Evolutionary conservation across 2,329 filamentous ascomycete genomes (phyloP).

Genomic region (Ceratocystis cacaofunesta): DNA sequence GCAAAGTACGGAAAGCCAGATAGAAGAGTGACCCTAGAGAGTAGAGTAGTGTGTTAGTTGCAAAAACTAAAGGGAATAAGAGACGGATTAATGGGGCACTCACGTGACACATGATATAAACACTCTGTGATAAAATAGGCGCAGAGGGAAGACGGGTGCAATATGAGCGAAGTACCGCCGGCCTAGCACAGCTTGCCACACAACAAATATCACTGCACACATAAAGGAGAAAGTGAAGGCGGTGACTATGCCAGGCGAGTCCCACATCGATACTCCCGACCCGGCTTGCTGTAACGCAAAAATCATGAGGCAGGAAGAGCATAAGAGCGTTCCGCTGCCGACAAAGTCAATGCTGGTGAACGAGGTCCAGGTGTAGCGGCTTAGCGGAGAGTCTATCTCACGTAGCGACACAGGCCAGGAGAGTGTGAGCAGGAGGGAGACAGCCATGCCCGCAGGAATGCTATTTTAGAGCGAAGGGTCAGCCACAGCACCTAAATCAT

Average conservation of each 20-base stretch:
- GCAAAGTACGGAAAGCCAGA: slow-evolving; percentile 44
- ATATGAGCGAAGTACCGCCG: slow-evolving; percentile 26
- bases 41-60: not conserved
- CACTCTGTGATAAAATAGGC: slow-evolving; percentile 33
- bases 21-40: slow-evolving; percentile 37
- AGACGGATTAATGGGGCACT: slow-evolving; percentile 19
- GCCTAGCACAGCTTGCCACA: slow-evolving; percentile 36
- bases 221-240: slow-evolving; percentile 34
- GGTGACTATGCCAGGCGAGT: slow-evolving; percentile 34
- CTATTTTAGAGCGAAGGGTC: slow-evolving; percentile 21
- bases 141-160: slow-evolving; percentile 41
- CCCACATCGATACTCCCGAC: slow-evolving; percentile 37
- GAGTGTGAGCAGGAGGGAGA: slow-evolving; percentile 29
- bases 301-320: slow-evolving; percentile 38
- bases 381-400: slow-evolving; percentile 7
- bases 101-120: slow-evolving; percentile 38
- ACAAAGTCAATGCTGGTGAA: slow-evolving; percentile 37
- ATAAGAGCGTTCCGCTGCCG: slow-evolving; percentile 36
- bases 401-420: slow-evolving; percentile 15
- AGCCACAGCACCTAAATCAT: slow-evolving; percentile 4
- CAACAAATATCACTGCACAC: slow-evolving; percentile 34
- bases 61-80: not conserved
- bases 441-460: slow-evolving; percentile 32
- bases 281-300: slow-evolving; percentile 44
- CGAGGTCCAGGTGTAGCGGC: slow-evolving; percentile 25